These are phyloP conservation scores for Pseudogymnoascus sp. DNA, from an alignment of 2,329 filamentous ascomycete species.

Conservation along the genomic window DNA sequence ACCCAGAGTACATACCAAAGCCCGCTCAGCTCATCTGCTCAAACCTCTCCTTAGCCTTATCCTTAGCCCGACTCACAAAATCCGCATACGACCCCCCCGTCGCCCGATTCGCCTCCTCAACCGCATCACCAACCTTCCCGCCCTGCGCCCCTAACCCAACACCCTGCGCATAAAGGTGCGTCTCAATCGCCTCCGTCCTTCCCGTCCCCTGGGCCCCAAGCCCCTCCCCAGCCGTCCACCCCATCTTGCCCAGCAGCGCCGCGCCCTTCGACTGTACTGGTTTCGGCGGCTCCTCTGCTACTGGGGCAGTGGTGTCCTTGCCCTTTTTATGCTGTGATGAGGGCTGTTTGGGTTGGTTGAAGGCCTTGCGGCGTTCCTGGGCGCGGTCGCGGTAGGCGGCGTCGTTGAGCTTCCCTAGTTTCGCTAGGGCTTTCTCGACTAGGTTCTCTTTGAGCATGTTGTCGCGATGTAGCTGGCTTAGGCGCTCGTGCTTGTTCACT, in stretches of 20 bases:
- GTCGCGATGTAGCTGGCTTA: constrained; percentile 46
- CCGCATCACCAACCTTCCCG: constrained; percentile 60
- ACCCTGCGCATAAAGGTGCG: constrained; percentile 56
- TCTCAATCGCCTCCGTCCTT: constrained; percentile 53
- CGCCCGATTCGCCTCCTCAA: constrained; percentile 51
- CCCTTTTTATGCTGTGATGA: constrained; percentile 26
- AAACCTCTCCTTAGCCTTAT: constrained; percentile 58
- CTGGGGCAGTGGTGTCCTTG: constrained; percentile 20
- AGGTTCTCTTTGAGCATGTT: constrained; percentile 44
- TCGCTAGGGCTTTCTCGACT: constrained; percentile 30
- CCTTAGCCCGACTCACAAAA: constrained; percentile 56
- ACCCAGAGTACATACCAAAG: background rate
- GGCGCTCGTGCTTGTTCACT: constrained; percentile 50
- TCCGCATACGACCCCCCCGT: constrained; percentile 52
- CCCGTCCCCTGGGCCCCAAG: constrained; percentile 56
- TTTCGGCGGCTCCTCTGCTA: constrained; percentile 26
- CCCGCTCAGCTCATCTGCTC: constrained; percentile 37
- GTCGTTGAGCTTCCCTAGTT: constrained; percentile 28
- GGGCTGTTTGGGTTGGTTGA: constrained; percentile 51
- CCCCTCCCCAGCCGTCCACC: constrained; percentile 57
- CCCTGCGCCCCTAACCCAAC: constrained; percentile 63
- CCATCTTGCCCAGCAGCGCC: constrained; percentile 63
- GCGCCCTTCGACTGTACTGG: constrained; percentile 51
- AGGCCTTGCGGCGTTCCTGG: constrained; percentile 54
- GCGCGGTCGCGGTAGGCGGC: constrained; percentile 47